Evolutionary conservation across 257 asterid genomes (phyloP).

Genomic region (Nicotiana benthamiana): DNA sequence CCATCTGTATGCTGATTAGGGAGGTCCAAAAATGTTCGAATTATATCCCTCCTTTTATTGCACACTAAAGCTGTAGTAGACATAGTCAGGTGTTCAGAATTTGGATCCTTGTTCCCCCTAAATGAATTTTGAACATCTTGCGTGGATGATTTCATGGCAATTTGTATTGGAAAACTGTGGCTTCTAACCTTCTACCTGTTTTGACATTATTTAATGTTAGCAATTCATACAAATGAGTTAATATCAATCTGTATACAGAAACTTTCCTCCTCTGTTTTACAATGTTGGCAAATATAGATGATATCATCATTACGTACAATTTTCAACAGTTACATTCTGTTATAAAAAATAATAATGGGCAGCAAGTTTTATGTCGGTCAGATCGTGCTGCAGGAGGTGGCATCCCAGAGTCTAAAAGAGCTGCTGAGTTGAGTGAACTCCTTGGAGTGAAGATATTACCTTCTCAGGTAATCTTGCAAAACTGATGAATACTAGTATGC

Average conservation of each 20-base stretch:
- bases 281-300: not conserved
- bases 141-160: not conserved
- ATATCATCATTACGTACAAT: not conserved
- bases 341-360: not conserved
- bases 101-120: not conserved
- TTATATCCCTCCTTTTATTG: not conserved
- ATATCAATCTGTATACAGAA: not conserved
- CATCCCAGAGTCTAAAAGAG: slow-evolving; percentile 53
- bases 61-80: not conserved
- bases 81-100: not conserved
- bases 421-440: slow-evolving; percentile 44
- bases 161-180: not conserved
- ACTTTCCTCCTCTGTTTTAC: not conserved
- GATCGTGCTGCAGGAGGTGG: slow-evolving; percentile 46
- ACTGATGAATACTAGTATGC: not conserved
- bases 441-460: slow-evolving; percentile 44
- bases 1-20: not conserved
- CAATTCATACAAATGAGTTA: not conserved
- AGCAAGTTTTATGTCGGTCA: not conserved
- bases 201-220: not conserved
- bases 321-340: not conserved
- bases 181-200: not conserved
- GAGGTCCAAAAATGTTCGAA: not conserved
- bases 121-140: not conserved
- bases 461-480: slow-evolving; percentile 39